Evolutionary conservation across 2,329 filamentous ascomycete species (phyloP).

Genomic region (Aspergillus spinulosporus): DNA sequence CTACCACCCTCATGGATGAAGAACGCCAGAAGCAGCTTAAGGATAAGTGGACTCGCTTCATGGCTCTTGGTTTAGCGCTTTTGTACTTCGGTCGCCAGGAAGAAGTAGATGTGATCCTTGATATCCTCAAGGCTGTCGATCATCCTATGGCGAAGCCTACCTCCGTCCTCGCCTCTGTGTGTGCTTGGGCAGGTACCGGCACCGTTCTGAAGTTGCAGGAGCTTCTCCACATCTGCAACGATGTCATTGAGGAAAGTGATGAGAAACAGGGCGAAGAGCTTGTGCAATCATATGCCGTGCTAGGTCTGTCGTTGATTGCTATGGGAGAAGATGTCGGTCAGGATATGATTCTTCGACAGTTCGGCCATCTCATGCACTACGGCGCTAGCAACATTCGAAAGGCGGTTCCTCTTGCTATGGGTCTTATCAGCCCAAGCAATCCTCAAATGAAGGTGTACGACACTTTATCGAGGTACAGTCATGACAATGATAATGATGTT

Average conservation of each 20-base stretch:
- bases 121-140: constrained; percentile 94
- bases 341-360: constrained; percentile 97
- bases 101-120: constrained; percentile 96
- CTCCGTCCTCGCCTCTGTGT: constrained; percentile 89
- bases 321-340: constrained; percentile 99
- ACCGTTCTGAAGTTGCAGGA: constrained; percentile 97
- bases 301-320: constrained; percentile 88
- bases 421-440: constrained; percentile 93
- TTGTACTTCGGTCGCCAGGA: constrained; percentile 97
- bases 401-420: constrained; percentile 94
- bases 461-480: constrained; percentile 92
- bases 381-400: constrained; percentile 96
- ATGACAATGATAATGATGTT: constrained; percentile 98
- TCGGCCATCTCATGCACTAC: constrained; percentile 98
- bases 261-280: constrained; percentile 95
- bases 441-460: constrained; percentile 99
- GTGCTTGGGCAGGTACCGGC: constrained; percentile 96
- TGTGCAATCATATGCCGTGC: constrained; percentile 90
- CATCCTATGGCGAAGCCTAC: constrained; percentile 98
- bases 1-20: constrained; percentile 90
- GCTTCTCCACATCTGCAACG: constrained; percentile 95
- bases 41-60: constrained; percentile 97
- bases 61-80: constrained; percentile 88
- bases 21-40: constrained; percentile 87
- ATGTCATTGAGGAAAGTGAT: constrained; percentile 90